Conservation (phyloP, 2,329 filamentous ascomycete genomes). For the Hansfordia pulvinata region DNA sequence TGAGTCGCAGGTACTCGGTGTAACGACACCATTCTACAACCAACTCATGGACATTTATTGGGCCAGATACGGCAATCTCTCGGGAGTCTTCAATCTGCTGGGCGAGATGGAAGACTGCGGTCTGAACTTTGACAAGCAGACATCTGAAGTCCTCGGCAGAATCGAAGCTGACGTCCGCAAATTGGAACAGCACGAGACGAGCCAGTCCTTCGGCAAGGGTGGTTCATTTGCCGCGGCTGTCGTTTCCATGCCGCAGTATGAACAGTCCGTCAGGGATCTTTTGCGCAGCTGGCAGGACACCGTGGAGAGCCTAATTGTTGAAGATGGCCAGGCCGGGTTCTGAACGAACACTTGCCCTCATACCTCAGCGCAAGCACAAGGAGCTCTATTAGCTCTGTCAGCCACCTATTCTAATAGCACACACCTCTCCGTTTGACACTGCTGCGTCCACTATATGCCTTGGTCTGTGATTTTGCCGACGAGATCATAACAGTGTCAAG, state of each 20-base stretch:
- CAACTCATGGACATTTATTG: constrained; percentile 49
- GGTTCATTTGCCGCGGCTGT: constrained; percentile 17
- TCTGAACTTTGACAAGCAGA: constrained; percentile 38
- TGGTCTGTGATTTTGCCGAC: no score
- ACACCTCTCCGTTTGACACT: no score
- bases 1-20: constrained; percentile 58
- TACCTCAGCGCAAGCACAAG: no score
- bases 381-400: no score
- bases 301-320: no score
- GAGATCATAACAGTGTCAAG: no score
- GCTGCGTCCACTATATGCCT: no score
- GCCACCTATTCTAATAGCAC: no score
- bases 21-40: constrained; percentile 57
- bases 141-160: constrained; percentile 21
- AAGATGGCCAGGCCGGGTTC: no score
- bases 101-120: constrained; percentile 54
- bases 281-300: constrained; percentile 15
- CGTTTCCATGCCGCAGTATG: constrained; percentile 23
- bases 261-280: constrained; percentile 13
- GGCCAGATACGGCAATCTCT: constrained; percentile 43
- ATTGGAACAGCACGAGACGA: no score
- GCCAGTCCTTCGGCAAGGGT: constrained; percentile 3
- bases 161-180: constrained; percentile 13
- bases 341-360: no score
- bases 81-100: constrained; percentile 39